Base-by-base conservation (phyloP, 2,329 filamentous ascomycete genomes). In the Incumbomyces delicatus region DNA sequence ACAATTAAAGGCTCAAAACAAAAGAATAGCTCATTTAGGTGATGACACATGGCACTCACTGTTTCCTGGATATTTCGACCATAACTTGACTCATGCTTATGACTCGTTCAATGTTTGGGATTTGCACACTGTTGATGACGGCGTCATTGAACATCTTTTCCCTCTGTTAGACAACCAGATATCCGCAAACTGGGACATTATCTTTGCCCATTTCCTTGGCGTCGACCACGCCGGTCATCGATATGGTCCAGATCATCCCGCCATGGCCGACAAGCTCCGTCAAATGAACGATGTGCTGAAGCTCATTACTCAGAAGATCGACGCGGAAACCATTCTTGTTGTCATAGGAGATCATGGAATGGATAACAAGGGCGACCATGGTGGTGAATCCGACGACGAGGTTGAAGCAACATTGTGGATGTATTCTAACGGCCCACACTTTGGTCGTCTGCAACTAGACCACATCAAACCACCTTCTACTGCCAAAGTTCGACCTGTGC, bases 301-400 rank as follows among this genome's bases (percentile, higher is more conserved):
- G 36, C 74, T 83, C 20, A 72, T 96, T 45, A 80, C 85, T 2
- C 71, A 76, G 1, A 70, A 71, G 2, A 70, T 98, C 14, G 90
- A 95, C 57, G 84, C 95, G 44, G 71, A 87, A 46, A 98, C 92
- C 0, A 71, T 98, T 17, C 71, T 98, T 31, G 80, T 98, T 16
- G 85, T 98, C 12, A 94, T 98, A 87, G 92, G 92, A n/a, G 92
- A 98, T 62, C 92, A 98, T 61, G 92, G 92, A 10, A 98, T 98
- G 92, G 92, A 98, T 64, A 73, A 78, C 50, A 96, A 98, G 68
- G 92, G 92, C 14, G 92, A 98, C 56, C 92, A 98, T 61, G 92
- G 92, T n/a, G 92, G 92, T 46, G 92, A 98, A 69, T 95, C 90
- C 29, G 87, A 95, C 56, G 88, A 96, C 53, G 92, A 98, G 63